These are phyloP conservation scores for Penicillium sp. DNA, from an alignment of 2,329 filamentous ascomycete species.

Conservation along the genomic window DNA sequence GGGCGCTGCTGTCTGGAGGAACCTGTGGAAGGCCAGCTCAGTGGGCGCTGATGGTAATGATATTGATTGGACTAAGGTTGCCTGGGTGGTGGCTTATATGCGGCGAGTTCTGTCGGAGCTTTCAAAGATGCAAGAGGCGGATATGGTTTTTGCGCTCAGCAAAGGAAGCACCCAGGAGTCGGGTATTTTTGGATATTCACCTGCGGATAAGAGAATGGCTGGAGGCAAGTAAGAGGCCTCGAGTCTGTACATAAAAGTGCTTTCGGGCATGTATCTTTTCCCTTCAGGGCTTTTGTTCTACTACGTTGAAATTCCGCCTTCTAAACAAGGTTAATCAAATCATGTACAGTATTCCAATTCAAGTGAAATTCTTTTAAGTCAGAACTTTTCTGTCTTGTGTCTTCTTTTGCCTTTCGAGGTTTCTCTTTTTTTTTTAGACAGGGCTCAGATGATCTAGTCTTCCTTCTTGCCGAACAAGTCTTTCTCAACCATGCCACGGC, in stretches of 20 bases:
- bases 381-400: neutral
- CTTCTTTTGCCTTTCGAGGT: neutral
- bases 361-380: neutral
- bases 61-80: constrained; percentile 61
- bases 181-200: constrained; percentile 35
- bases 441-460: neutral
- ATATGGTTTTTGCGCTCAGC: constrained; percentile 53
- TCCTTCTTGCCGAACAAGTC: constrained; percentile 59
- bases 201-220: constrained; percentile 41
- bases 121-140: constrained; percentile 54
- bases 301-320: neutral
- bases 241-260: neutral
- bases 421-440: neutral
- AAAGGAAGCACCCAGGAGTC: constrained; percentile 38
- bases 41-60: constrained; percentile 43
- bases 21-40: constrained; percentile 75
- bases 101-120: constrained; percentile 57
- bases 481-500: constrained; percentile 81
- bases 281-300: neutral
- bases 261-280: neutral
- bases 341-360: constrained; percentile 15
- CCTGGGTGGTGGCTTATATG: constrained; percentile 63
- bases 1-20: constrained; percentile 80
- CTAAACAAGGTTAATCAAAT: constrained; percentile 1
- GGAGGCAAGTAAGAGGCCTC: neutral